A percentile compares a stretch with the other conserved stretches of the same genome.
These are phyloP conservation scores for Sedum album DNA, from an alignment of 164 flowering plant species.

Conservation along the genomic window DNA sequence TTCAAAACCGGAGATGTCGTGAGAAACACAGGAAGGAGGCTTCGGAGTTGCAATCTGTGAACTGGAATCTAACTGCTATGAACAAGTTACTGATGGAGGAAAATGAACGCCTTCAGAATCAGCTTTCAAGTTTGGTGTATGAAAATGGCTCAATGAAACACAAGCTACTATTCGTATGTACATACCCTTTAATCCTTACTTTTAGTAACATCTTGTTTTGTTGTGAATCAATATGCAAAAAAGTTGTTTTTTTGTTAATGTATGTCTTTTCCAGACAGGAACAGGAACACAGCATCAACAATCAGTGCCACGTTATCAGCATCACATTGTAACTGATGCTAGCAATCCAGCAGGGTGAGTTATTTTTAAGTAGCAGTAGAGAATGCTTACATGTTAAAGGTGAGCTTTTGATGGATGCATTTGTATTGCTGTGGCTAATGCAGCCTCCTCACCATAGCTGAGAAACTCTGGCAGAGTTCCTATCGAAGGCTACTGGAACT, in stretches of 20 bases:
- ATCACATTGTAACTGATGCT: conserved; percentile 41
- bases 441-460: conserved; percentile 78
- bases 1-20: conserved; percentile 69
- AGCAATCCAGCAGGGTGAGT: conserved; percentile 79
- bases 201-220: conserved; percentile 13
- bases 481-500: conserved; percentile 91
- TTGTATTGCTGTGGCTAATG: neutral
- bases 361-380: too few relatives aligned
- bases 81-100: too few relatives aligned
- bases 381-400: neutral
- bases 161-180: conserved; percentile 47
- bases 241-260: too few relatives aligned
- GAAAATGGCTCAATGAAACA: too few relatives aligned
- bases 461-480: conserved; percentile 98
- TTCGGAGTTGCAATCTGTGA: conserved; percentile 67
- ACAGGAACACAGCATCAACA: conserved; percentile 70
- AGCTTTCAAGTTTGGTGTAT: too few relatives aligned
- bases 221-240: neutral
- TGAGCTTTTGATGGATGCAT: neutral
- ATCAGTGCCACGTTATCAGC: conserved; percentile 68
- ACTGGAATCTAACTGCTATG: conserved; percentile 78
- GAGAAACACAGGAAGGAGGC: conserved; percentile 87
- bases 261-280: conserved; percentile 15
- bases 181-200: too few relatives aligned
- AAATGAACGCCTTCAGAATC: too few relatives aligned